A percentile compares a stretch with the other conserved stretches of the same genome.
Evolutionary conservation across 1,284 basidiomycete species (phyloP).

Genomic region (Pseudozyma thailandica): DNA sequence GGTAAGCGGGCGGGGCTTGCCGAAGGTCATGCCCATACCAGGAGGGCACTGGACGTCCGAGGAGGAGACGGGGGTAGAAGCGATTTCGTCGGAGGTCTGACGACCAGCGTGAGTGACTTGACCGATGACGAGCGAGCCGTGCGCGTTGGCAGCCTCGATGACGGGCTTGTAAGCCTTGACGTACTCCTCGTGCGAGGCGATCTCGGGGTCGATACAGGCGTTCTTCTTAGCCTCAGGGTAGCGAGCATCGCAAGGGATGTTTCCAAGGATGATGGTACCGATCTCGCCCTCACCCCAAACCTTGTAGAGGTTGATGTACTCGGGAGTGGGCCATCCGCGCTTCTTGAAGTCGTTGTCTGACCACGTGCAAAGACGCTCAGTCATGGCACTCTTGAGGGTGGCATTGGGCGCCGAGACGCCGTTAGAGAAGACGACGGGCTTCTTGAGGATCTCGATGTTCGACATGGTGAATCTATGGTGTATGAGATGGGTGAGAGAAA

Average conservation of each 20-base stretch:
- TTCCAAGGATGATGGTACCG: constrained; percentile 59
- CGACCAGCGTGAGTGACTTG: constrained; percentile 71
- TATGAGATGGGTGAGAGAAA: neutral
- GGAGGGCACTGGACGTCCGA: constrained; percentile 59
- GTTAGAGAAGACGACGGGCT: constrained; percentile 46
- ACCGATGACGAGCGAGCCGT: constrained; percentile 69
- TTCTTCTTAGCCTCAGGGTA: constrained; percentile 54
- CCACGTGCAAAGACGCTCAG: constrained; percentile 61
- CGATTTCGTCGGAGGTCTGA: constrained; percentile 60
- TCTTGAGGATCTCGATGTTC: constrained; percentile 44
- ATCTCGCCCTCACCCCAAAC: constrained; percentile 60
- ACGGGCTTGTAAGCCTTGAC: constrained; percentile 56
- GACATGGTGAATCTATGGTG: constrained; percentile 23
- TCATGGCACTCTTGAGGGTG: constrained; percentile 63
- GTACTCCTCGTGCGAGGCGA: constrained; percentile 49
- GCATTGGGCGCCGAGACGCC: constrained; percentile 50
- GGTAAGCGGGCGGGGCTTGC: constrained; percentile 72
- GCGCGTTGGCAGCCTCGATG: constrained; percentile 68
- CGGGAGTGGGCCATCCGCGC: constrained; percentile 57
- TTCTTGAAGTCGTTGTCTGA: constrained; percentile 55
- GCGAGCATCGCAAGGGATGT: constrained; percentile 51
- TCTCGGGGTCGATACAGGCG: constrained; percentile 52
- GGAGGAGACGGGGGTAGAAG: constrained; percentile 50
- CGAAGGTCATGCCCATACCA: constrained; percentile 60
- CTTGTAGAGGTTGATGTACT: constrained; percentile 60